Evolutionary conservation across 2,329 filamentous ascomycete genomes (phyloP).

Genomic region (Sclerotinia glacialis): DNA sequence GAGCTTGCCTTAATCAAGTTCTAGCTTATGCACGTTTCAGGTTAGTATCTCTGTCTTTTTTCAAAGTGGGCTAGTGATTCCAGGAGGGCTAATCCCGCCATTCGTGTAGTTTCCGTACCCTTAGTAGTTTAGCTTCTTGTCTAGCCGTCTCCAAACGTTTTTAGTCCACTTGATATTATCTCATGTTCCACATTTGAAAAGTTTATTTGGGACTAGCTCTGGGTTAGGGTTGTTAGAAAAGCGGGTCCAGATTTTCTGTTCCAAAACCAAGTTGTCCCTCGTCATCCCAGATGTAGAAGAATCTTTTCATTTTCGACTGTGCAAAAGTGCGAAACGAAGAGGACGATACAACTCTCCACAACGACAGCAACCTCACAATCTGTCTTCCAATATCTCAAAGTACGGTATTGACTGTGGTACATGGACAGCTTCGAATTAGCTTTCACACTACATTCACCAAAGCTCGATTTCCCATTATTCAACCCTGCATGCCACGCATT

Average conservation of each 20-base stretch:
- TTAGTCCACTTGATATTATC: constrained; percentile 1
- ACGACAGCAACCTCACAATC: not conserved
- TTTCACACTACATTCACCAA: not conserved
- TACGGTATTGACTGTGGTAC: not conserved
- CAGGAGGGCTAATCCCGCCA: not conserved
- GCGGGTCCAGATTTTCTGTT: constrained; percentile 1
- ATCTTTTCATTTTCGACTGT: constrained; percentile 21
- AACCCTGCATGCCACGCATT: constrained; percentile 2
- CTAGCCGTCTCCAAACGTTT: constrained; percentile 8
- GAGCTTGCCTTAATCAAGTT: not conserved
- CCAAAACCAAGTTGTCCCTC: constrained; percentile 18
- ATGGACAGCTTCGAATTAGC: constrained; percentile 1
- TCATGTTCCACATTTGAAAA: not conserved
- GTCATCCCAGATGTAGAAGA: constrained; percentile 19
- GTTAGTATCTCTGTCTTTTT: not conserved
- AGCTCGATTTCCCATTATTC: not conserved
- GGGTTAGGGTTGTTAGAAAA: constrained; percentile 10
- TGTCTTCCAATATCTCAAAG: not conserved
- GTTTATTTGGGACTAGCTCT: not conserved
- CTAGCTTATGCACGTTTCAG: not conserved
- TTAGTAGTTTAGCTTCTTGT: constrained; percentile 5
- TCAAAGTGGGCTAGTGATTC: not conserved
- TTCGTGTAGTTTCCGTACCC: not conserved
- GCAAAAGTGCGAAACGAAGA: constrained; percentile 14
- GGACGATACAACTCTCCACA: not conserved